Base-by-base conservation (phyloP, 768 basidiomycete genomes). In the Tricholoma hemisulphureum region DNA sequence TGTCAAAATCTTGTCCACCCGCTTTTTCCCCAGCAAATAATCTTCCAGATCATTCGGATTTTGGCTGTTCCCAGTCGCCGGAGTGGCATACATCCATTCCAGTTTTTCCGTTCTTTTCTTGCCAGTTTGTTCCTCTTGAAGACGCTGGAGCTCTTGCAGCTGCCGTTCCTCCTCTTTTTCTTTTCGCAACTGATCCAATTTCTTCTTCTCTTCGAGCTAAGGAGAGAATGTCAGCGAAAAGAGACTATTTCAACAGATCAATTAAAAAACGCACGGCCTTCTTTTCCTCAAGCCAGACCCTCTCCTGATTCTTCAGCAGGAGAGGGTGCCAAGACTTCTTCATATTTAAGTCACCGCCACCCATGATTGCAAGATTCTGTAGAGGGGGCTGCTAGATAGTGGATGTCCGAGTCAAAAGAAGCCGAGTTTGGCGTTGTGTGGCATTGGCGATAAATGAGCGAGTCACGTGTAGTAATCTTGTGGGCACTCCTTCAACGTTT, bases 51-150 rank as follows among this genome's bases (percentile, higher is more conserved):
- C 96, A 64, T 94, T 96, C 29, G 89, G 71, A 68, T 94, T 95
- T 64, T 90, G 85, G 53, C 77, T 88, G 59, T 81, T 88, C n/a
- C 95, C 95, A 3, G 89, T 87, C 1, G 94, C 93, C 4, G 97
- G 97, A 1, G 96, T 97, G n/a, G 96, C 80, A 76, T 98, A 99
- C 93, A 99, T 96, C 97, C 97, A 99, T 71, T 99, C 97, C 50
- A 99, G 72, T 69, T 94, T 94, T 74, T 98, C 95, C 52, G 89
- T 85, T 62, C 92, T 79, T 75, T 95, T 97, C 79, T 89, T 94
- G 31, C 96, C 96, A 9, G 96, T 98, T 62, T 95, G 86, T 63
- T 92, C 91, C 70, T 96, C 95, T 71, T 98, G 96, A 56, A 99
- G 74, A 52, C 95, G 84, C 70, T 98, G 97, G 7, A 99, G 84